phyloP scores from a whole-genome alignment of 495 filamentous ascomycete genomes.

The Tuber indicum region DNA sequence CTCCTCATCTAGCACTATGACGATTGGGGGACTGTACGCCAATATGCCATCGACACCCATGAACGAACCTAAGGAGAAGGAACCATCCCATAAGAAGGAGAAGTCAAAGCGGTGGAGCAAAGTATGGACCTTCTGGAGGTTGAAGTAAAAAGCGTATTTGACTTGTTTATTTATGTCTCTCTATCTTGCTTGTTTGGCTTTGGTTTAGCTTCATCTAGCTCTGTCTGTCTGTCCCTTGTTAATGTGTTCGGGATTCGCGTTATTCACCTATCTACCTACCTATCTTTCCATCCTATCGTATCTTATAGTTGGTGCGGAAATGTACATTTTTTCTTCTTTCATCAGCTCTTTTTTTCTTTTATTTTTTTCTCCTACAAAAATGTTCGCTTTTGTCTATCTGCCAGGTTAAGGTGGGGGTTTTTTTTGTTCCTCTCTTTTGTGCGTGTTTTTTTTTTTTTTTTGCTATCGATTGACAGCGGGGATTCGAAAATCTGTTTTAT shows the following conservation, averaged over 20 bases:
- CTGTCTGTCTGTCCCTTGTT: background rate
- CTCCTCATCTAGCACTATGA: constrained; percentile 41
- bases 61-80: constrained; percentile 23
- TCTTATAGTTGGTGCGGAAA: background rate
- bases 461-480: background rate
- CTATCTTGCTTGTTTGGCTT: background rate
- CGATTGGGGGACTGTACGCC: constrained; percentile 38
- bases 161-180: background rate
- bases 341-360: background rate
- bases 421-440: background rate
- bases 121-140: constrained; percentile 41
- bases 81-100: constrained; percentile 29
- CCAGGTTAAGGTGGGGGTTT: background rate
- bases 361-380: background rate
- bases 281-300: background rate
- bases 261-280: background rate
- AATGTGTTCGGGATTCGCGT: background rate
- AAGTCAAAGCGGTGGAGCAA: constrained; percentile 40
- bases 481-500: background rate
- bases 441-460: background rate
- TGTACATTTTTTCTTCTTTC: constrained; percentile 1
- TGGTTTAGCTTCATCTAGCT: background rate
- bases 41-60: constrained; percentile 39
- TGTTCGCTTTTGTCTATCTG: background rate
- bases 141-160: constrained; percentile 23